Percentiles rank a stretch among this genome's conserved stretches.
Conservation (phyloP, 495 filamentous ascomycete species). For the Penicillium fimorum region DNA sequence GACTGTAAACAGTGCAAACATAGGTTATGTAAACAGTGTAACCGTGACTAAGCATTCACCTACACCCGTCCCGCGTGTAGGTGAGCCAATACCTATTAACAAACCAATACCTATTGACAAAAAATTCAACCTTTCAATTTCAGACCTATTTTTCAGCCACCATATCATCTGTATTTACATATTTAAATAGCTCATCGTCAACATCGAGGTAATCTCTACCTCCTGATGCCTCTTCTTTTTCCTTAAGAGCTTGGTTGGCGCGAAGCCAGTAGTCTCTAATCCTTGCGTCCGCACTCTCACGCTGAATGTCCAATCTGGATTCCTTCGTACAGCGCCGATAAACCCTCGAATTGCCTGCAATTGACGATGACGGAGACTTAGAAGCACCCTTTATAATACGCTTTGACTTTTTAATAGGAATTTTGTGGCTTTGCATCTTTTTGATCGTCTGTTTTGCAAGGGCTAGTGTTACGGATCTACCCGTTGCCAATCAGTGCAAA, state of each 20-base stretch:
- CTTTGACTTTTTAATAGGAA: too few species aligned
- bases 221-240: background rate
- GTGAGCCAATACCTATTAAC: too few species aligned
- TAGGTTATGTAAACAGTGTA: too few species aligned
- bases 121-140: too few species aligned
- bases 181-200: background rate
- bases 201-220: constrained; percentile 1
- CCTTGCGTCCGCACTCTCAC: background rate
- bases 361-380: background rate
- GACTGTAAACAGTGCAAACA: too few species aligned
- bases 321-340: background rate
- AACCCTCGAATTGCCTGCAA: constrained; percentile 1
- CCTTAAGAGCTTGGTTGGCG: background rate
- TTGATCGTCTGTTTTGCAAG: background rate
- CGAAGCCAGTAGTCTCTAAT: constrained; percentile 1
- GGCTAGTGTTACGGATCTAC: too few species aligned
- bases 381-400: background rate
- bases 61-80: too few species aligned
- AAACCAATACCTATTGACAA: too few species aligned
- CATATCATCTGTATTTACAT: background rate
- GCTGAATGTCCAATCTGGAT: background rate
- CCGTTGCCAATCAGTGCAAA: too few species aligned
- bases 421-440: background rate
- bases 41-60: too few species aligned
- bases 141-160: too few species aligned